These are phyloP conservation scores for Barnettozyma sucrosica DNA, from an alignment of 805 yeast genomes.

Conservation along the genomic window DNA sequence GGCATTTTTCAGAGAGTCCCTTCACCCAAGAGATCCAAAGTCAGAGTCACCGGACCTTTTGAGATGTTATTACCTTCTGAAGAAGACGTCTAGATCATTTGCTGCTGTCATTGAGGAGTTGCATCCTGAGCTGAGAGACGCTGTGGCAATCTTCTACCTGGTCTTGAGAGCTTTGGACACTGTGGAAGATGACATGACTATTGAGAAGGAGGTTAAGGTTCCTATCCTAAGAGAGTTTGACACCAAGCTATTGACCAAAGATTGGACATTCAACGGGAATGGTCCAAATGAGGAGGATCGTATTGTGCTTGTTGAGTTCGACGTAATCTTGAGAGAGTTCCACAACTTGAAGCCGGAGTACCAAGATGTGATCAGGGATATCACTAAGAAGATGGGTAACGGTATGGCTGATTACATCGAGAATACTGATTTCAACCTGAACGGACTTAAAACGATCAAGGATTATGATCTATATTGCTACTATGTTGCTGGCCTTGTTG, in stretches of 20 bases:
- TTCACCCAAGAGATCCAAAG: conserved; percentile 32
- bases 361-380: conserved; percentile 71
- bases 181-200: conserved; percentile 91
- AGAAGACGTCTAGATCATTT: conserved; percentile 79
- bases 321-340: conserved; percentile 60
- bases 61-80: conserved; percentile 64
- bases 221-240: conserved; percentile 69
- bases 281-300: conserved; percentile 79
- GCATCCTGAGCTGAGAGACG: conserved; percentile 81
- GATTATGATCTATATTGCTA: conserved; percentile 93
- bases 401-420: conserved; percentile 95
- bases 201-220: conserved; percentile 64
- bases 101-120: conserved; percentile 90
- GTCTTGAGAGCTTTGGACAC: conserved; percentile 90
- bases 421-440: conserved; percentile 69
- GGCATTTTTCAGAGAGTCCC: conserved; percentile 35
- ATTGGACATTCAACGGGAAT: conserved; percentile 78
- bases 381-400: conserved; percentile 84
- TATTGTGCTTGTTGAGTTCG: conserved; percentile 74
- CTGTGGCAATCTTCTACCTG: conserved; percentile 78
- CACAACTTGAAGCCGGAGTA: conserved; percentile 69
- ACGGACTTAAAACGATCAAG: conserved; percentile 69
- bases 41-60: conserved; percentile 39
- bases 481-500: conserved; percentile 96
- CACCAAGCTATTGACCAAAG: conserved; percentile 51